A percentile compares a stretch with the other conserved stretches of the same genome.
Conservation (phyloP, 2,329 filamentous ascomycete species). For the Aspergillus luchuensis region DNA sequence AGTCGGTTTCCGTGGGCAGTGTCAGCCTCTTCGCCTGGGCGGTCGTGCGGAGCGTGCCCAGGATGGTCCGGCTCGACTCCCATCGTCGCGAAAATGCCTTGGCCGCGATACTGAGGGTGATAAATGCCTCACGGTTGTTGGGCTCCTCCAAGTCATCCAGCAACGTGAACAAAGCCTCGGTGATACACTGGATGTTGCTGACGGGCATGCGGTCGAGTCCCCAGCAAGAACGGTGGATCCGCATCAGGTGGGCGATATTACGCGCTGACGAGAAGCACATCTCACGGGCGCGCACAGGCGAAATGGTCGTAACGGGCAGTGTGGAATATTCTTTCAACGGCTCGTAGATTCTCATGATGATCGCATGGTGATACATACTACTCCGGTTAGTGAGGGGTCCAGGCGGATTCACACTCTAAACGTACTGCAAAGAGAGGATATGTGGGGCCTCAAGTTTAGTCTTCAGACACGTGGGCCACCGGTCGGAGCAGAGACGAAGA, state of each 20-base stretch:
- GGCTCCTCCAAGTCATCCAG: slow-evolving; percentile 27
- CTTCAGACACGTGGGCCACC: slow-evolving; percentile 18
- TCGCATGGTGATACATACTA: slow-evolving; percentile 43
- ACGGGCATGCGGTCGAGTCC: slow-evolving; percentile 36
- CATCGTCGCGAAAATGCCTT: slow-evolving; percentile 29
- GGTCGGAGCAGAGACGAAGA: slow-evolving; percentile 20
- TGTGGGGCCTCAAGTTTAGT: slow-evolving; percentile 22
- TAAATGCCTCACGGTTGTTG: slow-evolving; percentile 28
- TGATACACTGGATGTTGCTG: slow-evolving; percentile 33
- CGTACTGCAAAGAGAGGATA: slow-evolving; percentile 28
- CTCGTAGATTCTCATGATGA: slow-evolving; percentile 38
- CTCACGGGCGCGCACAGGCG: slow-evolving; percentile 16
- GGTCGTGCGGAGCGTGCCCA: slow-evolving; percentile 23
- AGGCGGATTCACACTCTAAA: neutral
- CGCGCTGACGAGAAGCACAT: slow-evolving; percentile 29
- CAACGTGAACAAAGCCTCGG: slow-evolving; percentile 31
- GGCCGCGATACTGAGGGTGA: slow-evolving; percentile 26
- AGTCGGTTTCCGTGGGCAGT: slow-evolving; percentile 26
- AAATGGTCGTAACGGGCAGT: slow-evolving; percentile 9
- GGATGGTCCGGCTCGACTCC: slow-evolving; percentile 12
- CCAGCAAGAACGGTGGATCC: slow-evolving; percentile 32
- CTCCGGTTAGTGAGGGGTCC: neutral
- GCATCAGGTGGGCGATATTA: slow-evolving; percentile 29
- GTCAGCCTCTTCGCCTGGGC: slow-evolving; percentile 20
- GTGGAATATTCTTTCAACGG: slow-evolving; percentile 14